Evolutionary conservation across 2,329 filamentous ascomycete species (phyloP), one percentile per base, ranked within the genome.

Genomic region (Colletotrichum acutatum): DNA sequence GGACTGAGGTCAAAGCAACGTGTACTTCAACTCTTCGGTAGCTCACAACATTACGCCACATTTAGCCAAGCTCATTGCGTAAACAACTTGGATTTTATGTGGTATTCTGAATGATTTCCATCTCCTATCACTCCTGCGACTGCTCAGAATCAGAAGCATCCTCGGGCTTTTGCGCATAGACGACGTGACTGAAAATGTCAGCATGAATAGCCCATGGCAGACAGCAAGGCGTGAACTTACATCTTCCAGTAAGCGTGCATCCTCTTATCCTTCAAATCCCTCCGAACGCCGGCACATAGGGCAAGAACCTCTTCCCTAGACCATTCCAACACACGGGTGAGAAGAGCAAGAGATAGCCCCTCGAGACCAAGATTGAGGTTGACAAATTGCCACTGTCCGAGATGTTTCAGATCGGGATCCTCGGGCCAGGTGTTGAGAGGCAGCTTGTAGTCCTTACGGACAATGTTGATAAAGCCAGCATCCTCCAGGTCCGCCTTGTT

Each of bases 291-390:
- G 0, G 75, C 74, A 56, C 76, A 74, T 24, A 79, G 77, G 54
- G 71, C 68, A 42, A 66, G 42, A 58, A 78, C 77, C 59, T 82
- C 77, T 12, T 80, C 79, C 8, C 75, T 62, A 28, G 60, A 77
- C 82, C 82, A 83, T 19, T 78, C 79, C 32, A 84, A 74, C 42
- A 78, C 79, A 12, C 81, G 79, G 5, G 82, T 84, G 62, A 83
- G 80, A n/a, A 83, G 72, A 7, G 80, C 82, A 64, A 83, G 75
- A 14, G 76, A 78, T 54, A 83, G 79, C 7, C 78, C 77, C 75
- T 83, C 80, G 32, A 80, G 76, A 8, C 81, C 82, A 54, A 71
- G 73, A 60, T 70, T 34, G n/a, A 82, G 76, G 59, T 81, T 82
- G 54, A 79, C 77, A n/a, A 76, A 68, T 14, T 77, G 56, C 42